Base-by-base conservation (phyloP, 805 yeast species). In the Kluyveromyces wickerhamii region DNA sequence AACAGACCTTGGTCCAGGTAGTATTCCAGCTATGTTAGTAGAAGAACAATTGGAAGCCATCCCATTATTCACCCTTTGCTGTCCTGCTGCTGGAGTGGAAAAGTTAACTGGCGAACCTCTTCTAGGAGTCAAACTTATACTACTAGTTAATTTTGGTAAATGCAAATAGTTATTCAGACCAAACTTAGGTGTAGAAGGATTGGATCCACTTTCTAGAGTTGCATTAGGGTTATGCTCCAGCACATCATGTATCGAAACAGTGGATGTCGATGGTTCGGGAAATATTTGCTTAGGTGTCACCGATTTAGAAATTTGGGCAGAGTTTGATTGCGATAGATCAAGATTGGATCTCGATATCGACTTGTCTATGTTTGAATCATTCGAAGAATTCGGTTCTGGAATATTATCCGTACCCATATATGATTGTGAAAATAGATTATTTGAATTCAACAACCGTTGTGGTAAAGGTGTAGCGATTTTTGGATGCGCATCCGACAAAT, bases 81-180 rank as follows among this genome's bases (percentile, higher is more conserved):
- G 15, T 24, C 15, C 16, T 24, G 87, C 71, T 50, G 78, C 58
- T 14, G 79, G 80, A 1, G 73, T 68, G 38, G 65, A 64, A 21
- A 30, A 34, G 12, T 36, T 36, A 4, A 34, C 35, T 1, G 81
- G 76, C 5, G 76, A 60, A 21, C 70, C 74, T 39, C 79, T 57
- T 47, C 78, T 62, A 11, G 82, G 82, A 1, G 80, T 55, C 12
- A 49, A 36, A 4, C 50, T 45, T n/a, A 72, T 26, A 25, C 51
- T 44, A 3, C 56, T 44, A 29, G 44, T 48, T 18, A 51, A 22
- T 40, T 48, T 57, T 10, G 57, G 50, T 16, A 44, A 28, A 10
- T 40, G 35, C 8, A 44, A 36, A 4, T 40, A 39, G 21, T 41
- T 39, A 9, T 46, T 35, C 7, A 41, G 29, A 7, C 41, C 35